A percentile compares a stretch with the other conserved stretches of the same genome.
Conservation (phyloP, 2,329 filamentous ascomycete genomes). For the Tympanopsis confertula region DNA sequence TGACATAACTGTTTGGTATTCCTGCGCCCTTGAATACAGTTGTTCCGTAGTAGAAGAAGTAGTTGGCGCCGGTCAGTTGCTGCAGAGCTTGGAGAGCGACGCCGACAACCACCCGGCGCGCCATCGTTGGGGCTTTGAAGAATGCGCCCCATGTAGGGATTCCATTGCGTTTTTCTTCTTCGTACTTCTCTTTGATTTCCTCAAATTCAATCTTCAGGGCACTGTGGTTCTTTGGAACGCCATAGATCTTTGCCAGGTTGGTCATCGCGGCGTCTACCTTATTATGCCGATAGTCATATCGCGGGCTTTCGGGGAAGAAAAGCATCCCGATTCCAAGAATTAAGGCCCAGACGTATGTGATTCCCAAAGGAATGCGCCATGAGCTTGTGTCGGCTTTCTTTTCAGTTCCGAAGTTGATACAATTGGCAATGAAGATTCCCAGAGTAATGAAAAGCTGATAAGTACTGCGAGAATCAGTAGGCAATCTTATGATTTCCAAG, state of each 20-base stretch:
- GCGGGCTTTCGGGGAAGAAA: conserved; percentile 42
- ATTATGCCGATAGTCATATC: conserved; percentile 44
- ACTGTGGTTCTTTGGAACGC: background rate
- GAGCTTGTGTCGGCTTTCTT: conserved; percentile 12
- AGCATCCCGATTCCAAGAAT: conserved; percentile 40
- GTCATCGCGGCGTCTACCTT: conserved; percentile 30
- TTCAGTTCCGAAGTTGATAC: conserved; percentile 29
- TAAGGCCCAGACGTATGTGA: conserved; percentile 42
- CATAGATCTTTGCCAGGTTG: background rate
- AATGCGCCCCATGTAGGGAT: background rate
- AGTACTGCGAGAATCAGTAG: conserved; percentile 15
- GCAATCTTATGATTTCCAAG: no score
- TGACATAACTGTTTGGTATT: conserved; percentile 44
- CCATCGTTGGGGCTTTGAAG: conserved; percentile 23
- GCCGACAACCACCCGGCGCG: conserved; percentile 29
- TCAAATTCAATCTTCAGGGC: background rate
- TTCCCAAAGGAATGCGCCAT: conserved; percentile 11
- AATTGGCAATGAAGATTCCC: conserved; percentile 30
- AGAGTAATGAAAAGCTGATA: conserved; percentile 33
- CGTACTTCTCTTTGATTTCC: background rate
- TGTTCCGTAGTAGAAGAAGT: conserved; percentile 38
- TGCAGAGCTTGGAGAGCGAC: conserved; percentile 30
- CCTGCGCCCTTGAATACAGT: conserved; percentile 2
- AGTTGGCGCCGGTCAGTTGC: conserved; percentile 30
- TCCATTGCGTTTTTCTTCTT: background rate